phyloP scores from a whole-genome alignment of 148 eudicot species.

The Dianthus caryophyllus region DNA sequence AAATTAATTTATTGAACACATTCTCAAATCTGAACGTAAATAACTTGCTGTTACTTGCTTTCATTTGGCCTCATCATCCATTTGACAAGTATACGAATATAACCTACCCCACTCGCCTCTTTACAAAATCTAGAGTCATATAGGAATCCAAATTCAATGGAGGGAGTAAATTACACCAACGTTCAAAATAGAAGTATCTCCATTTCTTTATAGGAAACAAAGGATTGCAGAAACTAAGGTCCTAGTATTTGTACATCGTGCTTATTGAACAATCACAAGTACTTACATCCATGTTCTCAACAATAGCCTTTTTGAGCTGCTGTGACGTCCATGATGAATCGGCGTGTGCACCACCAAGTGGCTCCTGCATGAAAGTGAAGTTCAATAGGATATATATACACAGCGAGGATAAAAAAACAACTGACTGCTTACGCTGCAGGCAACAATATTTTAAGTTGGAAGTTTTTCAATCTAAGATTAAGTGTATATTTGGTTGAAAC shows the following conservation, averaged over 20 bases:
- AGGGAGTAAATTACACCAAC: background rate
- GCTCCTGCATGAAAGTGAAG: slow-evolving; percentile 48
- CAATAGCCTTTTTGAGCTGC: slow-evolving; percentile 63
- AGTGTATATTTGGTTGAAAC: background rate
- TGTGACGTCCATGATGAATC: slow-evolving; percentile 86
- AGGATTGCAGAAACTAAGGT: background rate
- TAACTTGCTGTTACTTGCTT: too few relatives aligned
- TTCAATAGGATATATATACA: background rate
- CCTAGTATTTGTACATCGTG: background rate
- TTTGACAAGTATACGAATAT: too few relatives aligned
- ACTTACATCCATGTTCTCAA: slow-evolving; percentile 84
- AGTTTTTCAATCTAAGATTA: background rate
- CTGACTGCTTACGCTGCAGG: background rate
- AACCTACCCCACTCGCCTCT: too few relatives aligned
- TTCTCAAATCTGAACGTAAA: too few relatives aligned
- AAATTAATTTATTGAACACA: too few relatives aligned
- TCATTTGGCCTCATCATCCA: too few relatives aligned
- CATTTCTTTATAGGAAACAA: background rate
- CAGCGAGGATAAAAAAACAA: background rate
- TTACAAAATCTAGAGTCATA: too few relatives aligned
- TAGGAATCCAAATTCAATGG: too few relatives aligned
- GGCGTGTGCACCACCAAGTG: slow-evolving; percentile 89
- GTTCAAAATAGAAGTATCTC: background rate
- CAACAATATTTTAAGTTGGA: background rate
- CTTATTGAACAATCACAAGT: background rate